A percentile compares a stretch with the other conserved stretches of the same genome.
Evolutionary conservation across 2,329 filamentous ascomycete species (phyloP).

Genomic region (Cryphonectria radicalis): DNA sequence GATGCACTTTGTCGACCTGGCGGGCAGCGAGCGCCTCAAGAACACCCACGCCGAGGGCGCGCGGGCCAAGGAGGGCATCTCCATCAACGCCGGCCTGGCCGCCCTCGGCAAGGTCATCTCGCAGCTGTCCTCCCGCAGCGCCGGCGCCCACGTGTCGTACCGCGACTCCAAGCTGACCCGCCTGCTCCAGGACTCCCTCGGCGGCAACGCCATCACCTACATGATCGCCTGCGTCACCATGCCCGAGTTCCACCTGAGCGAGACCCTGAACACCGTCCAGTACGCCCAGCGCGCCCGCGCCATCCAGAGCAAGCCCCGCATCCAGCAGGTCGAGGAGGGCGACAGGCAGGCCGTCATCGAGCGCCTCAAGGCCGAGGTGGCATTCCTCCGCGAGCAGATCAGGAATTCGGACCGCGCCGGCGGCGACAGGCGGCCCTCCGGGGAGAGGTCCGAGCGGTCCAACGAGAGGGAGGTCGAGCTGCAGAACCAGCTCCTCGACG

Average conservation of each 20-base stretch:
- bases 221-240: slow-evolving; percentile 99
- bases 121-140: slow-evolving; percentile 87
- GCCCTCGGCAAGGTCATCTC: slow-evolving; percentile 98
- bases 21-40: slow-evolving; percentile 94
- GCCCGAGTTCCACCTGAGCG: slow-evolving; percentile 94
- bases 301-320: slow-evolving; percentile 96
- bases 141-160: slow-evolving; percentile 92
- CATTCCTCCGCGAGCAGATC: slow-evolving; percentile 92
- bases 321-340: slow-evolving; percentile 89
- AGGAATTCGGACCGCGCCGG: slow-evolving; percentile 76
- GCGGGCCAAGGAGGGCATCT: slow-evolving; percentile 92
- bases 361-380: slow-evolving; percentile 88
- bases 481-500: slow-evolving; percentile 89
- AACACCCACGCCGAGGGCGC: slow-evolving; percentile 96
- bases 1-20: slow-evolving; percentile 96
- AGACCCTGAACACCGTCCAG: slow-evolving; percentile 95
- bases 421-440: slow-evolving; percentile 60
- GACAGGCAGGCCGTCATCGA: slow-evolving; percentile 96
- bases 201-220: slow-evolving; percentile 96
- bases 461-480: slow-evolving; percentile 87
- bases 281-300: slow-evolving; percentile 95
- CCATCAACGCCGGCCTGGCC: slow-evolving; percentile 94
- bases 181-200: slow-evolving; percentile 92
- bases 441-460: slow-evolving; percentile 76
- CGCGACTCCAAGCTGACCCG: slow-evolving; percentile 97